Evolutionary conservation across 441 rosid species (phyloP), one percentile per base, ranked within the genome.

Genomic region (Viola pubescens): DNA sequence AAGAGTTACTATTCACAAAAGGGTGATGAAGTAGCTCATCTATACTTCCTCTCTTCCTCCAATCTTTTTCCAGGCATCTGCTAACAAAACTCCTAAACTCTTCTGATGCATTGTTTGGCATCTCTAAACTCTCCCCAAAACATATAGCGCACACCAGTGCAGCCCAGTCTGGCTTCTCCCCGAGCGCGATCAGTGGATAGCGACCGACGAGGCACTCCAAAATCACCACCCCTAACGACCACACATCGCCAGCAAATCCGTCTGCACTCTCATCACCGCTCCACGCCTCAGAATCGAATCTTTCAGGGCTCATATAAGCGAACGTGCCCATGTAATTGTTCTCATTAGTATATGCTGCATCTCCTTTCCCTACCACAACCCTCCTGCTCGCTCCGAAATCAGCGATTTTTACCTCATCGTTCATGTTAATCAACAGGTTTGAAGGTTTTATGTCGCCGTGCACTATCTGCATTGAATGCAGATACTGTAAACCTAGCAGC

Each of bases 191-290:
- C 77, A 85, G 81, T 14, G 97, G 98, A 68, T 88, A 91, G 42
- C 83, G 82, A 10, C 95, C 97, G 39, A 81, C 84, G 3, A 94
- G 87, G 68, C 95, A 91, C 64, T 89, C 91, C 55, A 91, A 81
- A 37, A 87, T 88, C n/a, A 91, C 95, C 82, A 91, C 50, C 14
- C 98, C 97, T 70, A 89, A 73, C 61, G 96, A 84, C 98, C 98
- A 89, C 1, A 91, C 82, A 59, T 89, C 97, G 40, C 97, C 84
- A 55, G 84, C 80, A 60, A 81, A 91, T 63, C 86, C 95, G 54
- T 82, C 83, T n/a, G 84, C 70, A 62, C 82, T 81, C 34, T 26
- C 34, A 44, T 61, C 73, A 59, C 92, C 89, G 58, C 81, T 82
- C 70, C 87, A 87, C 70, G 89, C 75, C 75, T 88, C 89, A 14